Conservation (phyloP, 495 filamentous ascomycete genomes). For the Parachaetomium inaequale region DNA sequence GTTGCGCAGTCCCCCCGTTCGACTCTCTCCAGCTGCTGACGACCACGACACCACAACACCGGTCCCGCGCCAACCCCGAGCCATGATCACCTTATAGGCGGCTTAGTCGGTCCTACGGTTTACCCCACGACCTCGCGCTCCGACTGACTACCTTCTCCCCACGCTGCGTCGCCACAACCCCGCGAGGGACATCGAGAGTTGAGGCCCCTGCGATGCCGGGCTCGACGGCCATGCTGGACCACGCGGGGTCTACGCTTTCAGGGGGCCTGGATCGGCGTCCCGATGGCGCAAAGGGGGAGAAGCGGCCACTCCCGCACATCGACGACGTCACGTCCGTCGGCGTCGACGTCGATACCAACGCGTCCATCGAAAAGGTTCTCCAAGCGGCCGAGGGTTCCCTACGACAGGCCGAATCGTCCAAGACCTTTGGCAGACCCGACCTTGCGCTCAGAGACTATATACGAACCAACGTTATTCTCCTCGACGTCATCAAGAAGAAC, state of each 20-base stretch:
- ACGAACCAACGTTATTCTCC: constrained; percentile 69
- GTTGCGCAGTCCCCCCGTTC: background rate
- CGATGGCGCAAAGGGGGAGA: constrained; percentile 22
- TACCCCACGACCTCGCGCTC: background rate
- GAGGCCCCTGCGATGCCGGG: constrained; percentile 19
- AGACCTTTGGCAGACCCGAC: constrained; percentile 52
- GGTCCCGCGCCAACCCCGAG: background rate
- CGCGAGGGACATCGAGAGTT: background rate
- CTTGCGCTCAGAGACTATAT: constrained; percentile 66
- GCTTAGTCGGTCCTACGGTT: background rate
- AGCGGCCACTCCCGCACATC: constrained; percentile 61
- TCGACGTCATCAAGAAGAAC: constrained; percentile 56
- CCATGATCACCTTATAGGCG: background rate
- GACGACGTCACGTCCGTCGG: constrained; percentile 61
- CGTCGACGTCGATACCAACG: constrained; percentile 39
- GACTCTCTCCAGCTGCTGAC: background rate
- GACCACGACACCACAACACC: background rate
- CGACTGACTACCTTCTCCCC: background rate
- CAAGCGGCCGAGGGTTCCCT: constrained; percentile 47
- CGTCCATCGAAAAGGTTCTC: constrained; percentile 49
- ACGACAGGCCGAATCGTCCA: constrained; percentile 48
- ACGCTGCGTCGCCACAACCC: background rate
- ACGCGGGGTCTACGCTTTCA: constrained; percentile 14
- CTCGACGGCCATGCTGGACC: constrained; percentile 22
- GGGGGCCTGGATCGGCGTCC: constrained; percentile 3